These are phyloP conservation scores for Phytomonas serpens DNA, from an alignment of 208 protist species.

Conservation along the genomic window DNA sequence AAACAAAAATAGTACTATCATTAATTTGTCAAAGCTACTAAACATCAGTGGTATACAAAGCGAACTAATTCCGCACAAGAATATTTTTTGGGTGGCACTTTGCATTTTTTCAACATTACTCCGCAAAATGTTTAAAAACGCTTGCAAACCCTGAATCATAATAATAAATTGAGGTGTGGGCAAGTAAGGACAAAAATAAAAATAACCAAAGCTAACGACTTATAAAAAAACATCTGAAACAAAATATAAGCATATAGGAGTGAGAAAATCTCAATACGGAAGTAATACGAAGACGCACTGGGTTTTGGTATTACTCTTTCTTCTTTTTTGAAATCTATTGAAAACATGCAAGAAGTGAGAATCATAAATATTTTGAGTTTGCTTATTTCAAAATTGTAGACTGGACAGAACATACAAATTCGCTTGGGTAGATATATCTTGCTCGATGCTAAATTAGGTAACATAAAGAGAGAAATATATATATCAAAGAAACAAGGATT, in stretches of 20 bases:
- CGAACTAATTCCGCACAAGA: not conserved
- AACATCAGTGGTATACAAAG: not conserved
- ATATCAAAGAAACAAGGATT: constrained; percentile 9
- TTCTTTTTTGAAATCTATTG: constrained; percentile 9
- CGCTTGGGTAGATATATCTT: not conserved
- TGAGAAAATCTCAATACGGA: not conserved
- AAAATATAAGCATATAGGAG: not conserved
- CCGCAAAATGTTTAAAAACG: not conserved
- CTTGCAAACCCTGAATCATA: not conserved
- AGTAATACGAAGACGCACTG: not conserved
- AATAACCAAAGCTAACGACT: constrained; percentile 11
- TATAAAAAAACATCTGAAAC: not conserved
- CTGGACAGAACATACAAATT: not conserved
- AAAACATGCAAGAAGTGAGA: constrained; percentile 9
- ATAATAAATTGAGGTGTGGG: not conserved
- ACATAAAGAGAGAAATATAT: not conserved
- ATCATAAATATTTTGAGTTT: constrained; percentile 7
- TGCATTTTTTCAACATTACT: not conserved
- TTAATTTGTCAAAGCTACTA: not conserved
- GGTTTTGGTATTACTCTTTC: not conserved
- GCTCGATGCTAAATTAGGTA: not conserved
- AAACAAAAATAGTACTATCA: not conserved
- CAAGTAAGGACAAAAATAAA: not conserved
- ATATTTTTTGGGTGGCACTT: not conserved
- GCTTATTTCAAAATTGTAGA: not conserved